Evolutionary conservation across 306 rosid species (phyloP), one percentile per base, ranked within the genome.

Genomic region (Parietaria judaica): DNA sequence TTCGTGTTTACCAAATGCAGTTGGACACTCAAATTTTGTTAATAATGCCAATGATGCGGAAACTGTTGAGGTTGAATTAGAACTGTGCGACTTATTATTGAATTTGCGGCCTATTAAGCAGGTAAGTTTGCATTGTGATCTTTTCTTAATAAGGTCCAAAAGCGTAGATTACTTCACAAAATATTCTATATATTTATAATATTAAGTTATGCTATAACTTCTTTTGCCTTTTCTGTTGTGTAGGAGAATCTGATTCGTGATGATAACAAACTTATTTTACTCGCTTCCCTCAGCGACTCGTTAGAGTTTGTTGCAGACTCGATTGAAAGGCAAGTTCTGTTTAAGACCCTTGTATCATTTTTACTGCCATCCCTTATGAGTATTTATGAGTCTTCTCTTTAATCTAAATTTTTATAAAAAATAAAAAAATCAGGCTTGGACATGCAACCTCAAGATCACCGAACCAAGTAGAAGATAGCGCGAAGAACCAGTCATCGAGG

Each of bases 231-330:
- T 17, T 60, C 58, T 71, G 51, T 63, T 65, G 43, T 72, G 57
- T 82, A 94, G 99, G 99, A 94, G 74, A 84, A 94, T 78, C 81
- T 94, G 50, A 94, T 94, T 63, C 99, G 87, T 64, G 99, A 88
- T 76, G 97, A 89, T 73, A 89, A 81, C 83, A 94, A 86, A 70
- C 90, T 94, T 64, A 86, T 94, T 76, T 79, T 94, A 86, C 81
- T 94, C 78, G 95, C 97, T 67, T 94, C 99, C 65, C 99, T 94
- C 41, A 88, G 99, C 63, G 99, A 94, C 69, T 94, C 99, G 13
- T 80, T 94, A 81, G 99, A 88, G 85, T 94, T 79, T 79, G 88
- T 94, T 70, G 99, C 97, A 10, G 95, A 86, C 72, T 84, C 97
- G 51, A 86, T 94, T 71, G 90, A 94, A 83, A 84, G 92, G 99